Conservation (phyloP, 805 yeast species). For the Cyberlindnera amylophila region DNA sequence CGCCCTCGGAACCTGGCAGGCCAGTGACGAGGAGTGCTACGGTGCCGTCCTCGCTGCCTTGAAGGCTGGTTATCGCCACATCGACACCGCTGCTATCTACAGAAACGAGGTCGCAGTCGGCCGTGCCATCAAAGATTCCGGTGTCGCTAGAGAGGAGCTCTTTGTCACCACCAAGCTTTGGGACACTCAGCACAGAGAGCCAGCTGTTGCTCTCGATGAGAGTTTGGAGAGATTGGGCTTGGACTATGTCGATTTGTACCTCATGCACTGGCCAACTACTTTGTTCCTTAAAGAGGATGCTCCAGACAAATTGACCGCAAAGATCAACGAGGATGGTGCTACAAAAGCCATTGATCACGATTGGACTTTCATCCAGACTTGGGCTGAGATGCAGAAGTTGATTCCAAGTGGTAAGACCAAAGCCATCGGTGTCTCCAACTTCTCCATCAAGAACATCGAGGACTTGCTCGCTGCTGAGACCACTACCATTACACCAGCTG, state of each 20-base stretch:
- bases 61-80: slow-evolving; percentile 52
- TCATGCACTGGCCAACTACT: slow-evolving; percentile 82
- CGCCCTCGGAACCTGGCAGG: slow-evolving; percentile 47
- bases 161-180: slow-evolving; percentile 72
- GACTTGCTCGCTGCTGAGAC: slow-evolving; percentile 12
- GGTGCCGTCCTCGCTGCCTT: slow-evolving; percentile 18
- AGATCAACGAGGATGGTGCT: slow-evolving; percentile 35
- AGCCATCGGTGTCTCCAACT: slow-evolving; percentile 25
- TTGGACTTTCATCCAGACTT: slow-evolving; percentile 37
- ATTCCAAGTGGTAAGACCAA: slow-evolving; percentile 15
- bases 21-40: slow-evolving; percentile 32
- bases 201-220: slow-evolving; percentile 46
- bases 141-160: slow-evolving; percentile 59
- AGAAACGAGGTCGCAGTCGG: slow-evolving; percentile 54
- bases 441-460: slow-evolving; percentile 20
- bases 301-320: slow-evolving; percentile 6
- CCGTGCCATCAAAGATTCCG: slow-evolving; percentile 48
- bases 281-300: not conserved
- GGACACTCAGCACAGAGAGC: slow-evolving; percentile 42
- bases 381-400: slow-evolving; percentile 12
- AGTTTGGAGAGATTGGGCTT: slow-evolving; percentile 61
- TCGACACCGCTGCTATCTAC: slow-evolving; percentile 59
- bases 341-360: slow-evolving; percentile 49
- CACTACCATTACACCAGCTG: slow-evolving; percentile 17
- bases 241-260: slow-evolving; percentile 74